phyloP scores from a whole-genome alignment of 2,329 filamentous ascomycete genomes.

The Seiridium cupressi region DNA sequence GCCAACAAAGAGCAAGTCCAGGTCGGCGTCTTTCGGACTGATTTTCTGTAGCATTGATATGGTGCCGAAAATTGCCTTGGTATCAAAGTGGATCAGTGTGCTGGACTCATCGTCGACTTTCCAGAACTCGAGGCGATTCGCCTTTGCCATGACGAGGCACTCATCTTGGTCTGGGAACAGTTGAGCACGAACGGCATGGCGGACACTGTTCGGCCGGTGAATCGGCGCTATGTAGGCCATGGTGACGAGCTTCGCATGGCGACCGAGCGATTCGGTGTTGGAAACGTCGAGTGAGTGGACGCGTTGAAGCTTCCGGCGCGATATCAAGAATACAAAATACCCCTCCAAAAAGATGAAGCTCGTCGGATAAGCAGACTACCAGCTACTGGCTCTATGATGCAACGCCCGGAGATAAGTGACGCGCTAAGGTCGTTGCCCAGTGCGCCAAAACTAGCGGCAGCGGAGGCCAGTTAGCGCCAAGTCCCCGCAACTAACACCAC shows the following conservation, averaged over 20 bases:
- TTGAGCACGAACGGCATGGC: slow-evolving; percentile 79
- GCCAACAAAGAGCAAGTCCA: slow-evolving; percentile 87
- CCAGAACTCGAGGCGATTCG: slow-evolving; percentile 86
- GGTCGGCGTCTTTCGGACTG: slow-evolving; percentile 68
- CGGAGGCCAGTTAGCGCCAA: too few species aligned
- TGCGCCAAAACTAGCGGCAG: too few species aligned
- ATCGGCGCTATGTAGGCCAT: slow-evolving; percentile 98
- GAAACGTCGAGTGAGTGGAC: background rate
- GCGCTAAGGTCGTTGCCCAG: too few species aligned
- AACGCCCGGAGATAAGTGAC: slow-evolving; percentile 5
- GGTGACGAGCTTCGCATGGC: slow-evolving; percentile 21
- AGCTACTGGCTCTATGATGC: slow-evolving; percentile 6
- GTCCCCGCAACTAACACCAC: too few species aligned
- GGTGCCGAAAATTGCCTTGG: slow-evolving; percentile 77
- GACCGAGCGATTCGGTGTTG: background rate
- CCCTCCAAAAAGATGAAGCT: slow-evolving; percentile 4
- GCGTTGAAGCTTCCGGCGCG: background rate
- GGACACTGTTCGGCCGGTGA: slow-evolving; percentile 85
- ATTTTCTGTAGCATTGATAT: slow-evolving; percentile 83
- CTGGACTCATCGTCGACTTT: slow-evolving; percentile 64
- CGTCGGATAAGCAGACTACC: slow-evolving; percentile 1
- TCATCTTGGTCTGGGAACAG: slow-evolving; percentile 74
- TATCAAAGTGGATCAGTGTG: slow-evolving; percentile 52
- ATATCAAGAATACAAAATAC: background rate
- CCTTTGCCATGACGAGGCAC: slow-evolving; percentile 85